A percentile compares a stretch with the other conserved stretches of the same genome.
phyloP scores from a whole-genome alignment of 129 eudicot genomes.

The Flaveria bidentis region DNA sequence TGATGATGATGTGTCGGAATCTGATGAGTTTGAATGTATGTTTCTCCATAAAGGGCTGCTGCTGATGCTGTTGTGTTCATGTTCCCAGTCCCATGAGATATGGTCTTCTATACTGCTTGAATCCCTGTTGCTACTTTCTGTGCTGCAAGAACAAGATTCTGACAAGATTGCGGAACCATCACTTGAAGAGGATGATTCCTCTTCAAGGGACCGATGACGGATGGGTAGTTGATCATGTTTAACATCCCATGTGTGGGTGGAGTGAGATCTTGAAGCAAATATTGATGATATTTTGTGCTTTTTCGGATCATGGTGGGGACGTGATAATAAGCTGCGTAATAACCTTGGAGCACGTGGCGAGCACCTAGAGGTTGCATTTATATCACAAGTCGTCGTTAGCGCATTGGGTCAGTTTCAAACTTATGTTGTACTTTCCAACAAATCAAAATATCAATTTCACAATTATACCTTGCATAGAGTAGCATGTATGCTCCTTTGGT shows the following conservation, averaged over 20 bases:
- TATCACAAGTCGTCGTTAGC: background rate
- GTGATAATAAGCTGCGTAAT: constrained; percentile 45
- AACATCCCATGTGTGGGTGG: constrained; percentile 36
- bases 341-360: constrained; percentile 7
- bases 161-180: background rate
- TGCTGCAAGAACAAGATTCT: constrained; percentile 24
- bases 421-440: background rate
- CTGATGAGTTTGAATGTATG: constrained; percentile 35
- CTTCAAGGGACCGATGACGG: constrained; percentile 36
- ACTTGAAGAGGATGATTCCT: constrained; percentile 49
- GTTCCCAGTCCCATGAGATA: constrained; percentile 40
- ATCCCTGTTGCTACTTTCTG: constrained; percentile 12
- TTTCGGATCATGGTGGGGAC: constrained; percentile 12
- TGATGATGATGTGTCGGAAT: constrained; percentile 65
- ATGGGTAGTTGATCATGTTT: constrained; percentile 25
- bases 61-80: constrained; percentile 31
- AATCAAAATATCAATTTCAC: background rate
- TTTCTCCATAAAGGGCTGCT: constrained; percentile 34
- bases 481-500: constrained; percentile 85
- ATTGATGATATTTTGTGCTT: background rate
- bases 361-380: constrained; percentile 5
- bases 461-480: constrained; percentile 72
- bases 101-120: constrained; percentile 32
- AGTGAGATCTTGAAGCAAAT: constrained; percentile 34
- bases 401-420: background rate